Evolutionary conservation across 345 rosid species (phyloP).

Genomic region (Acer campestre): DNA sequence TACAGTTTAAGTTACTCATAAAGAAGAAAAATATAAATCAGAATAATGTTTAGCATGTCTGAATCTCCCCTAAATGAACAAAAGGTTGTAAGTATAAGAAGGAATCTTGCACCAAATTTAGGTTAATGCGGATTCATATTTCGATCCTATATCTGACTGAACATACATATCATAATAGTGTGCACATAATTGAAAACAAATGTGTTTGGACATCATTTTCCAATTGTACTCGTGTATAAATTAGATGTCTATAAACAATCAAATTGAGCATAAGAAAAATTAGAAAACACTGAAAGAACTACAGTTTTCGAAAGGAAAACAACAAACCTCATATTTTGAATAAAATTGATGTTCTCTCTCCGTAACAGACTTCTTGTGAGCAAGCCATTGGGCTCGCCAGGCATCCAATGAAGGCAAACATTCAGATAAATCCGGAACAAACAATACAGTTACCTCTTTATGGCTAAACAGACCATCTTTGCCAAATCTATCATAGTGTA

Average conservation of each 20-base stretch:
- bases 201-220: neutral
- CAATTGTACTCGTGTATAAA: neutral
- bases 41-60: constrained; percentile 6
- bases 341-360: constrained; percentile 65
- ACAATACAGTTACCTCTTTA: constrained; percentile 85
- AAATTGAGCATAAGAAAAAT: neutral
- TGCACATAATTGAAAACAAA: neutral
- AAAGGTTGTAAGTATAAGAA: neutral
- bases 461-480: constrained; percentile 81
- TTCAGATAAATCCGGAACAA: constrained; percentile 90
- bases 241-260: neutral
- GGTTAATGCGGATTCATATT: neutral
- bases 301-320: constrained; percentile 3
- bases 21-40: neutral
- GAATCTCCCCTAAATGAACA: neutral
- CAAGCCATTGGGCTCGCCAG: constrained; percentile 84
- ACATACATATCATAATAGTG: neutral
- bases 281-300: neutral
- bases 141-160: neutral
- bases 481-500: constrained; percentile 91
- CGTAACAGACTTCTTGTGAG: constrained; percentile 67
- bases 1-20: neutral
- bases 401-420: constrained; percentile 82
- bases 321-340: constrained; percentile 51
- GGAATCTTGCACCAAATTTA: neutral